Percentiles rank a stretch among this genome's conserved stretches.
Conservation (phyloP, 2,329 filamentous ascomycete species). For the Arachnomyces sp. region DNA sequence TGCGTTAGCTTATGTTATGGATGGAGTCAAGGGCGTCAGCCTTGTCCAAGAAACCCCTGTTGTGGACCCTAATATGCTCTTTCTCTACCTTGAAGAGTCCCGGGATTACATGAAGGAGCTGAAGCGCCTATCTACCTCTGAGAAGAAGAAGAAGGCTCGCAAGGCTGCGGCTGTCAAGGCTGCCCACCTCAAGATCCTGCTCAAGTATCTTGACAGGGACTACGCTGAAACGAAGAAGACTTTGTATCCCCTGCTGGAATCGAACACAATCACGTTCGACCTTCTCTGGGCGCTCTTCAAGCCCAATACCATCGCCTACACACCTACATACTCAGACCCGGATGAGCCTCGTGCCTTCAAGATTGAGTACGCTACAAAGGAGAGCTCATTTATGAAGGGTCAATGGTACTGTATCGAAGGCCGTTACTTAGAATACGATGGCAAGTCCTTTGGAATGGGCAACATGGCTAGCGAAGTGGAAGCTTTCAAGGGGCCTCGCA, state of each 20-base stretch:
- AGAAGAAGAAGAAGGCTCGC: slow-evolving; percentile 35
- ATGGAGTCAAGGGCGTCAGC: slow-evolving; percentile 67
- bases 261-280: slow-evolving; percentile 80
- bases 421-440: slow-evolving; percentile 75
- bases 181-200: slow-evolving; percentile 56
- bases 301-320: slow-evolving; percentile 71
- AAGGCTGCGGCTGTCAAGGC: slow-evolving; percentile 32
- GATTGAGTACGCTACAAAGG: slow-evolving; percentile 66
- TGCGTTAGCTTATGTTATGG: slow-evolving; percentile 62
- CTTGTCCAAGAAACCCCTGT: slow-evolving; percentile 72
- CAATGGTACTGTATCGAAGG: slow-evolving; percentile 69
- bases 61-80: slow-evolving; percentile 62
- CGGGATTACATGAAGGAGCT: slow-evolving; percentile 55
- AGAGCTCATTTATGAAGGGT: slow-evolving; percentile 59
- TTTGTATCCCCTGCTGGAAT: slow-evolving; percentile 69
- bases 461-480: slow-evolving; percentile 60
- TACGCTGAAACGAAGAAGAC: slow-evolving; percentile 71
- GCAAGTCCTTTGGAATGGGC: slow-evolving; percentile 73
- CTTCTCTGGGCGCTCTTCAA: slow-evolving; percentile 85
- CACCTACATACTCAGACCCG: slow-evolving; percentile 64
- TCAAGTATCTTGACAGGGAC: slow-evolving; percentile 73
- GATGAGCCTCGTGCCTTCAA: slow-evolving; percentile 78
- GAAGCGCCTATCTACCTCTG: slow-evolving; percentile 55
- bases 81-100: slow-evolving; percentile 72
- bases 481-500: slow-evolving; percentile 70